A percentile compares a stretch with the other conserved stretches of the same genome.
Evolutionary conservation across 179 eudicot species (phyloP).

Genomic region (Nepenthes alata): DNA sequence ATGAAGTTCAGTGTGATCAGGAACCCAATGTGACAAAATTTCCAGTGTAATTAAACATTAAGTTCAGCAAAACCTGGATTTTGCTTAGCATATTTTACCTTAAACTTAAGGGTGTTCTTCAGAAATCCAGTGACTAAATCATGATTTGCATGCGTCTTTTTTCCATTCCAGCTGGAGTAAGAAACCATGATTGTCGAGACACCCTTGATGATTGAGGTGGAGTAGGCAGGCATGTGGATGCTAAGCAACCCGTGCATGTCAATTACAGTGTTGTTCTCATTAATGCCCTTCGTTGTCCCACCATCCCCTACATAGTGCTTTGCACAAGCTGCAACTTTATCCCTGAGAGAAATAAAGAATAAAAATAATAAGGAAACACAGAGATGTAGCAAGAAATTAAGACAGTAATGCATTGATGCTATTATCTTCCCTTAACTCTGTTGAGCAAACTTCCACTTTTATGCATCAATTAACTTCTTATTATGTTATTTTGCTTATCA

Average conservation of each 20-base stretch:
- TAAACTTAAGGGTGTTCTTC: conserved; percentile 34
- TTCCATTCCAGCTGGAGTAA: conserved; percentile 47
- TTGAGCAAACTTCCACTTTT: too few species aligned
- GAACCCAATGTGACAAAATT: too few species aligned
- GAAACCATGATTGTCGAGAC: conserved; percentile 44
- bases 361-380: background rate
- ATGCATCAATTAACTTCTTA: too few species aligned
- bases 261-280: conserved; percentile 28
- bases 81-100: conserved; percentile 17
- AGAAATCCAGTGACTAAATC: conserved; percentile 33
- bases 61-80: background rate
- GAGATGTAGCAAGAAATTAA: background rate
- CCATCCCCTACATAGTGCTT: conserved; percentile 49
- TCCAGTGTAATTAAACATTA: too few species aligned
- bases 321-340: conserved; percentile 44
- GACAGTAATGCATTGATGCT: background rate
- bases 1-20: too few species aligned
- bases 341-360: conserved; percentile 16
- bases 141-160: conserved; percentile 38
- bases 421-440: too few species aligned
- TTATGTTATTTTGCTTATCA: too few species aligned
- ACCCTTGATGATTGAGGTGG: conserved; percentile 30
- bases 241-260: conserved; percentile 31
- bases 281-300: conserved; percentile 32
- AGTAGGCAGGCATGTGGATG: conserved; percentile 47